These are phyloP conservation scores for Eleusine indica DNA, from an alignment of 176 grass and related monocot genomes.

Conservation along the genomic window DNA sequence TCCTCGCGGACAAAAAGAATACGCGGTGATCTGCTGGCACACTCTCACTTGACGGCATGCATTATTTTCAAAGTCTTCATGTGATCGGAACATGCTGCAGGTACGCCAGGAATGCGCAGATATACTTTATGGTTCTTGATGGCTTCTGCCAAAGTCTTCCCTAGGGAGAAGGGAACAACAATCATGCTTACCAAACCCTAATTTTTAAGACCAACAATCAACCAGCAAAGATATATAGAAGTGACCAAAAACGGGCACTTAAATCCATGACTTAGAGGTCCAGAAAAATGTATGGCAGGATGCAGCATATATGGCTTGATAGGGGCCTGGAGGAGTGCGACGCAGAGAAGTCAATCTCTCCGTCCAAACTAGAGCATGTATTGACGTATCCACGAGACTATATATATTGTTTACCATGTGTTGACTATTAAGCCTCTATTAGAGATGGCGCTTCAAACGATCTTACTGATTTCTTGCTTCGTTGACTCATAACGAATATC, in stretches of 20 bases:
- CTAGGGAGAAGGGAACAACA: neutral
- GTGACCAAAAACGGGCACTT: neutral
- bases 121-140: neutral
- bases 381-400: neutral
- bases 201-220: neutral
- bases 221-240: neutral
- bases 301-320: neutral
- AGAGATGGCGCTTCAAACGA: neutral
- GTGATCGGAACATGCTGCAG: neutral
- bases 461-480: slow-evolving; percentile 1
- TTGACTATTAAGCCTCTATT: neutral
- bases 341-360: slow-evolving; percentile 20
- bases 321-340: neutral
- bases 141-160: neutral
- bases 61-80: too few species aligned
- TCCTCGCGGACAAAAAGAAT: neutral
- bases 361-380: neutral
- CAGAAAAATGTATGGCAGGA: neutral
- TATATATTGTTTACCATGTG: neutral
- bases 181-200: neutral
- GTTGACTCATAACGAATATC: slow-evolving; percentile 2
- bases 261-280: neutral
- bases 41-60: too few species aligned
- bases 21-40: neutral
- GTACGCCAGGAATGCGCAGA: neutral